Evolutionary conservation across 2,329 filamentous ascomycete species (phyloP).

Genomic region (Neofusicoccum umdonicola): DNA sequence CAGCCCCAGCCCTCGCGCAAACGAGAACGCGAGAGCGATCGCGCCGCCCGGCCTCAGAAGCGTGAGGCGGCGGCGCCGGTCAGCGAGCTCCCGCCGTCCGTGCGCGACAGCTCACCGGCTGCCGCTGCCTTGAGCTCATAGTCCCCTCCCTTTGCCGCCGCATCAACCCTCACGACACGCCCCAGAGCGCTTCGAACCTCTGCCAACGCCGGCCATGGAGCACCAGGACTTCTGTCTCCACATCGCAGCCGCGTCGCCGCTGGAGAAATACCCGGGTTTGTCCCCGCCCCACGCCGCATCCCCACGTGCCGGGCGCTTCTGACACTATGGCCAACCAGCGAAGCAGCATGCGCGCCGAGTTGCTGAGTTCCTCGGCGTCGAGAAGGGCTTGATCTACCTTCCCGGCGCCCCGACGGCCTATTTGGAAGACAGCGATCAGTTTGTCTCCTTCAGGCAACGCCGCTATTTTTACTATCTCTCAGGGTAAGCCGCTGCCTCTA

Average conservation of each 20-base stretch:
- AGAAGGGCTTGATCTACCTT: conserved; percentile 55
- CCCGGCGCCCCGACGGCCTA: conserved; percentile 49
- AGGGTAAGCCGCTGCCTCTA: conserved; percentile 36
- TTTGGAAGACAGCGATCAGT: conserved; percentile 60
- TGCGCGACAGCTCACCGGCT: not conserved
- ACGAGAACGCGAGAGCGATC: not conserved
- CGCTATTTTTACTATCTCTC: conserved; percentile 63
- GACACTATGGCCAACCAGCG: conserved; percentile 25
- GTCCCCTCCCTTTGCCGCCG: conserved; percentile 7
- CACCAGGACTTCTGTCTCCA: conserved; percentile 35
- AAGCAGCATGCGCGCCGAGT: conserved; percentile 42
- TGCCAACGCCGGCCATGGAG: conserved; percentile 7
- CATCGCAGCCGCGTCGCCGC: conserved; percentile 29
- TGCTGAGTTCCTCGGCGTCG: conserved; percentile 33
- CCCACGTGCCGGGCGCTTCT: conserved; percentile 8
- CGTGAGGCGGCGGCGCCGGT: conserved; percentile 4
- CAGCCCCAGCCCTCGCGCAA: not conserved
- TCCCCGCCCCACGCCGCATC: conserved; percentile 10
- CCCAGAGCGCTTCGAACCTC: conserved; percentile 4
- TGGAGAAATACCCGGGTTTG: conserved; percentile 42
- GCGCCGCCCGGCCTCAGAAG: not conserved
- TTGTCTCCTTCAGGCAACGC: conserved; percentile 55
- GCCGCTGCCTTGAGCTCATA: not conserved
- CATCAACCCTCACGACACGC: not conserved
- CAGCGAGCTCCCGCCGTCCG: not conserved